Base-by-base conservation (phyloP, 2,329 filamentous ascomycete genomes). In the Pseudocercospora vitis region DNA sequence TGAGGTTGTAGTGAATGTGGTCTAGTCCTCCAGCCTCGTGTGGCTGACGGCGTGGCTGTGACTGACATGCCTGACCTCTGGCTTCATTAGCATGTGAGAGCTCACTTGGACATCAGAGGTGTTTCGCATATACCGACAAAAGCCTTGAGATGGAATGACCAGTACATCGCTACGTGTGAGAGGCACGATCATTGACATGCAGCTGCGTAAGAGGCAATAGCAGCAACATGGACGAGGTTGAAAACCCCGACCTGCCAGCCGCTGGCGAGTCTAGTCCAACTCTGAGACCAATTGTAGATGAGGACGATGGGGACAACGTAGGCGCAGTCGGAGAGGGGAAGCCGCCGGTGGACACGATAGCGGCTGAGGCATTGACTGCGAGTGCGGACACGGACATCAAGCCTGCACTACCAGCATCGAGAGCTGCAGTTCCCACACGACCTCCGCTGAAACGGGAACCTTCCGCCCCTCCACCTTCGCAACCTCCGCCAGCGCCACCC, bases 401-500 rank as follows among this genome's bases (percentile, higher is more conserved):
- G 35, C 54, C 57, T 3, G 42, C 35, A 7, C 48, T 57, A n/a
- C 64, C 63, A n/a, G 57, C 56, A 29, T 52, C 60, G 28, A 46
- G 56, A 59, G 54, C 56, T 18, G 45, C 47, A 24, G 42, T 59
- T 19, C 59, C 63, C 19, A 28, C 57, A 21, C 71, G 75, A 26
- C 76, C 74, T 9, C 62, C 65, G 5, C 63, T 77, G 39, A 67
- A 65, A 55, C 70, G 75, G 57, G 73, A 73, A 24, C 66, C 62
- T 45, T 76, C 73, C 7, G 68, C 70, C 12, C 70, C 70, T 28
- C 74, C 76, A 21, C 68, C 73, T 28, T 60, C 63, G 24, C 74
- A 75, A 56, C 73, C 74, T 5, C 74, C 74, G 16, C 73, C 74
- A 24, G 59, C 63, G 19, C 74, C 74, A 19, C 68, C 74, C 21